Conservation (phyloP, 441 rosid species). For the Biscutella laevigata region DNA sequence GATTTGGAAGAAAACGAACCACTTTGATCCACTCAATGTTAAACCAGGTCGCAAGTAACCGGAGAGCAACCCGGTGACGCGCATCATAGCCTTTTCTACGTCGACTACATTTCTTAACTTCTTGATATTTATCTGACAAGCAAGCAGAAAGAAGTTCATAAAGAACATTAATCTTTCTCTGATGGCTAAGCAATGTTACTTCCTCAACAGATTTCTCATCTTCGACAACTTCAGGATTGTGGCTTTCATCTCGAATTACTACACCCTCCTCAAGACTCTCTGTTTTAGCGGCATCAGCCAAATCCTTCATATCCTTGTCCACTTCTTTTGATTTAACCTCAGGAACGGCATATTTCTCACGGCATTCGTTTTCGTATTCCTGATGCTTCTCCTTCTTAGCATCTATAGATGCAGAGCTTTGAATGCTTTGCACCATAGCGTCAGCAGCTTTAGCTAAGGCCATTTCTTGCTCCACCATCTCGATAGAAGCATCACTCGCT, state of each 20-base stretch:
- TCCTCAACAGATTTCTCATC: constrained; percentile 52
- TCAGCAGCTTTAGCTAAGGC: constrained; percentile 68
- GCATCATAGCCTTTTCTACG: constrained; percentile 81
- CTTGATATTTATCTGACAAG: constrained; percentile 49
- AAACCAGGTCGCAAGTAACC: constrained; percentile 77
- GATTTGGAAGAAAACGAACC: constrained; percentile 36
- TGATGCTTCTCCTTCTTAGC: constrained; percentile 51
- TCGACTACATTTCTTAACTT: constrained; percentile 34
- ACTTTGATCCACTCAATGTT: constrained; percentile 67
- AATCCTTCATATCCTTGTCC: constrained; percentile 19
- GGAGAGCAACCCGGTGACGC: constrained; percentile 77
- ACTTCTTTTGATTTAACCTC: constrained; percentile 30
- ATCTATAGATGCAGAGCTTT: constrained; percentile 35
- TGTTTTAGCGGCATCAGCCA: not conserved
- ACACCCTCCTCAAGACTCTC: constrained; percentile 23
- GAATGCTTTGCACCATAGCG: constrained; percentile 41
- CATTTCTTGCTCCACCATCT: constrained; percentile 44
- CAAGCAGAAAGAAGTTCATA: constrained; percentile 86
- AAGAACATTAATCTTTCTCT: constrained; percentile 62
- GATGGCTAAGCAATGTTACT: constrained; percentile 45
- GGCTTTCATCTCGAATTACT: constrained; percentile 17
- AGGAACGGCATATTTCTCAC: constrained; percentile 42
- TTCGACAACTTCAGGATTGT: constrained; percentile 20
- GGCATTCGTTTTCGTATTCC: constrained; percentile 54
- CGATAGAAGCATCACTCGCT: constrained; percentile 29